Percentiles rank a stretch among this genome's conserved stretches.
Evolutionary conservation across 2,329 filamentous ascomycete species (phyloP).

Genomic region (Hypomyces perniciosus): DNA sequence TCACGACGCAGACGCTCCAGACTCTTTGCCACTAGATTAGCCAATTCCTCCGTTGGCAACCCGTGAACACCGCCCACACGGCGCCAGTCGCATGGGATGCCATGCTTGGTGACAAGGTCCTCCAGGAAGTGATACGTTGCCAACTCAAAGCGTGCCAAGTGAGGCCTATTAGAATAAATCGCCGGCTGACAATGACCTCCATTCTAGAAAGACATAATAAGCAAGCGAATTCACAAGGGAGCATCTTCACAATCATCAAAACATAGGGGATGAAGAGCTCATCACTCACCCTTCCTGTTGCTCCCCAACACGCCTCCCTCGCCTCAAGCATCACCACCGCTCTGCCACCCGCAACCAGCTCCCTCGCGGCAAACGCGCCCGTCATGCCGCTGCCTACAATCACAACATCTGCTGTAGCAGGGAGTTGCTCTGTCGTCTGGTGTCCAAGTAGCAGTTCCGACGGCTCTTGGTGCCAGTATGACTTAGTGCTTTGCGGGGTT

Average conservation of each 20-base stretch:
- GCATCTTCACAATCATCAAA: background rate
- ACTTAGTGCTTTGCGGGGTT: slow-evolving; percentile 51
- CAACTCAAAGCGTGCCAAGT: slow-evolving; percentile 66
- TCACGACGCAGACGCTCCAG: slow-evolving; percentile 43
- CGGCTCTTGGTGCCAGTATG: slow-evolving; percentile 70
- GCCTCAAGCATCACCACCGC: slow-evolving; percentile 70
- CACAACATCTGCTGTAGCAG: slow-evolving; percentile 58
- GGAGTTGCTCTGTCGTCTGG: slow-evolving; percentile 58
- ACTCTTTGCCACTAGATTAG: slow-evolving; percentile 45
- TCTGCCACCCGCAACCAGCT: slow-evolving; percentile 46
- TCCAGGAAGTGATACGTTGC: slow-evolving; percentile 58
- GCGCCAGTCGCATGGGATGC: slow-evolving; percentile 65
- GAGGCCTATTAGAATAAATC: slow-evolving; percentile 54
- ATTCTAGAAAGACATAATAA: slow-evolving; percentile 38
- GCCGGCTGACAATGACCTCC: slow-evolving; percentile 71
- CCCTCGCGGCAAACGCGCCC: slow-evolving; percentile 64
- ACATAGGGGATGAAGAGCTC: background rate
- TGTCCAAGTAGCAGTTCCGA: slow-evolving; percentile 60
- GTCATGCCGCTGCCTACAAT: slow-evolving; percentile 73
- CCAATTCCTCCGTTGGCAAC: slow-evolving; percentile 51
- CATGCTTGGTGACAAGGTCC: slow-evolving; percentile 48
- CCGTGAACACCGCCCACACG: slow-evolving; percentile 57
- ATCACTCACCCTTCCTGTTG: slow-evolving; percentile 66
- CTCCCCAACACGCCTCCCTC: slow-evolving; percentile 73
- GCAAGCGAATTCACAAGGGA: background rate